Evolutionary conservation across 257 asterid species (phyloP).

Genomic region (Solanum phureja): DNA sequence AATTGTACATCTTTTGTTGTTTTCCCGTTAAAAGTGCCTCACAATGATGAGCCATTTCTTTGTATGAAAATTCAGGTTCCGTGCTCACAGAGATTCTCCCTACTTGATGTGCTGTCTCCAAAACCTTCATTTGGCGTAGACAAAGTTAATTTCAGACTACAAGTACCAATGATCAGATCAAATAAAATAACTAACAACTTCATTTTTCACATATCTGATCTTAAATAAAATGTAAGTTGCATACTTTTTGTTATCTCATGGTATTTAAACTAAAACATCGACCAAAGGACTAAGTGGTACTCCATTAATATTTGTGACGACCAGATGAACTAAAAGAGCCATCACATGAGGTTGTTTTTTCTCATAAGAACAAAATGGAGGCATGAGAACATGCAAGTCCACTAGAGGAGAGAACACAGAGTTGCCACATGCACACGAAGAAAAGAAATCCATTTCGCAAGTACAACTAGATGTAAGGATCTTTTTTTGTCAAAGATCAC

Average conservation of each 20-base stretch:
- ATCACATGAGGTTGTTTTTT: background rate
- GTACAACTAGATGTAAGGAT: background rate
- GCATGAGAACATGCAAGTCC: background rate
- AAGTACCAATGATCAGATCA: background rate
- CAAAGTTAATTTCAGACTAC: background rate
- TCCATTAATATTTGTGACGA: background rate
- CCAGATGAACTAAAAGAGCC: background rate
- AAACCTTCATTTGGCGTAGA: conserved; percentile 29
- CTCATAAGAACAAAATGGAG: background rate
- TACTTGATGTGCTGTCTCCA: conserved; percentile 72
- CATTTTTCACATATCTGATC: background rate
- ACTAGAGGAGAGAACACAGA: background rate
- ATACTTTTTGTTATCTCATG: background rate
- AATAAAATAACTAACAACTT: background rate
- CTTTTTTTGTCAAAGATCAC: background rate
- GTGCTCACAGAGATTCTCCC: conserved; percentile 67
- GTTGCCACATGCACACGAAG: background rate
- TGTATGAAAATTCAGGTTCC: conserved; percentile 53
- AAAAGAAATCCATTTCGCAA: background rate
- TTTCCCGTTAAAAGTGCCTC: conserved; percentile 68
- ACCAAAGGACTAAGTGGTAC: background rate
- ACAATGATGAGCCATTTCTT: conserved; percentile 70
- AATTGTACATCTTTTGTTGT: conserved; percentile 64
- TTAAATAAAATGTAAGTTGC: background rate
- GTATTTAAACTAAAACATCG: background rate